Base-by-base conservation (phyloP, 495 filamentous ascomycete genomes). In the Neurospora tetrasperma region DNA sequence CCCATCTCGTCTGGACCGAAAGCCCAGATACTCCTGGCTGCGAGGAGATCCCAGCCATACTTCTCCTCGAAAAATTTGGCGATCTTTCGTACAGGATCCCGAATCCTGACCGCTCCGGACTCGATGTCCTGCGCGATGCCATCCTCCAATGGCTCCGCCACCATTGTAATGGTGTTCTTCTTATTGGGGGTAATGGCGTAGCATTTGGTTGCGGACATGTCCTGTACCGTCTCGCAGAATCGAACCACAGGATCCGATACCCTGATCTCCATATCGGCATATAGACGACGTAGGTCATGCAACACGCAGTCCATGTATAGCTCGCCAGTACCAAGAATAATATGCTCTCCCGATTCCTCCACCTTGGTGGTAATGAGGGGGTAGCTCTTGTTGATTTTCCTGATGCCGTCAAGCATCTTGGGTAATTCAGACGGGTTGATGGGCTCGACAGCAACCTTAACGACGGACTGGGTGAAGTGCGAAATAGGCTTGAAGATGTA, bases 191-290 rank as follows among this genome's bases (percentile, higher is more conserved):
- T 99, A 75, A 97, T 88, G 12, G 96, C 94, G 81, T 97, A 98
- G 80, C 96, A 98, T 85, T 98, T 98, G 73, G 97, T 97, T 39
- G 95, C 94, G 23, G 93, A 97, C 70, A 94, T 96, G 79, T 98
- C 96, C 69, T 96, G 94, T n/a, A 97, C 94, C 4, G 96, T 99
- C 83, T 99, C 96, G 82, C 93, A 96, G 85, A 99, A 99, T 40
- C 96, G 89, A 35, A 96, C 98, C 23, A 98, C 96, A 6, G 96
- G 96, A 78, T 99, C 96, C 11, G 96, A 99, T 68, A 99, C 93
- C 83, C 97, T 97, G 82, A 98, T 89, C 78, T 99, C 96, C 96
- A 99, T 99, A 78, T 98, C 94, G n/a, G 95, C 94, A 80, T 97
- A 99, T 27, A 98, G 85, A 38, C 90, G 88, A 69, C 96, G 93